A percentile compares a stretch with the other conserved stretches of the same genome.
phyloP scores from a whole-genome alignment of 805 yeast genomes.

The Pichia cephalocereana region DNA sequence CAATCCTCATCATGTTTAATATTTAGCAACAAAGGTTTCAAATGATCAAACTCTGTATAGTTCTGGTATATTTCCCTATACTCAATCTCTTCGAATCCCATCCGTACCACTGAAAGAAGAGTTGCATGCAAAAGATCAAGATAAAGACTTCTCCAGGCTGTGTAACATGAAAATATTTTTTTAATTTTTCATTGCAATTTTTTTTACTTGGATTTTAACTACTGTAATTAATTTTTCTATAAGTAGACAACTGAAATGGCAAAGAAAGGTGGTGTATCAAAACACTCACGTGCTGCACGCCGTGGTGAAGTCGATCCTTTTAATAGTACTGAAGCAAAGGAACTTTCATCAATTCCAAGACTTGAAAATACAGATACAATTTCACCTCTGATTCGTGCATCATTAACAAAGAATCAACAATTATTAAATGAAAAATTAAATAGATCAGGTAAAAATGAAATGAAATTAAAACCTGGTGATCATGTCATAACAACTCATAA shows the following conservation, averaged over 20 bases:
- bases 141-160: neutral
- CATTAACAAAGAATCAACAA: conserved; percentile 51
- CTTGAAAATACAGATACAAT: conserved; percentile 50
- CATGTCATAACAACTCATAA: conserved; percentile 1
- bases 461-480: conserved; percentile 8
- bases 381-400: conserved; percentile 56
- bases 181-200: neutral
- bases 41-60: conserved; percentile 4
- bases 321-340: conserved; percentile 31
- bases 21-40: conserved; percentile 2
- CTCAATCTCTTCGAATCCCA: neutral
- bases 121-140: too few relatives aligned
- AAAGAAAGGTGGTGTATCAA: conserved; percentile 34
- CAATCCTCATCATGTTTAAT: neutral
- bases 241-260: conserved; percentile 5
- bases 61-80: neutral
- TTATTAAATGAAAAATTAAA: conserved; percentile 49
- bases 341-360: conserved; percentile 46
- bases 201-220: neutral
- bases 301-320: conserved; percentile 42
- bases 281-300: conserved; percentile 72
- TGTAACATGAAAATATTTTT: neutral
- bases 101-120: neutral
- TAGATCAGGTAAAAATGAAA: neutral
- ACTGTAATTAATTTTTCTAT: neutral